A percentile compares a stretch with the other conserved stretches of the same genome.
These are phyloP conservation scores for Trypanosoma congolense DNA, from an alignment of 208 protist species.

Conservation along the genomic window DNA sequence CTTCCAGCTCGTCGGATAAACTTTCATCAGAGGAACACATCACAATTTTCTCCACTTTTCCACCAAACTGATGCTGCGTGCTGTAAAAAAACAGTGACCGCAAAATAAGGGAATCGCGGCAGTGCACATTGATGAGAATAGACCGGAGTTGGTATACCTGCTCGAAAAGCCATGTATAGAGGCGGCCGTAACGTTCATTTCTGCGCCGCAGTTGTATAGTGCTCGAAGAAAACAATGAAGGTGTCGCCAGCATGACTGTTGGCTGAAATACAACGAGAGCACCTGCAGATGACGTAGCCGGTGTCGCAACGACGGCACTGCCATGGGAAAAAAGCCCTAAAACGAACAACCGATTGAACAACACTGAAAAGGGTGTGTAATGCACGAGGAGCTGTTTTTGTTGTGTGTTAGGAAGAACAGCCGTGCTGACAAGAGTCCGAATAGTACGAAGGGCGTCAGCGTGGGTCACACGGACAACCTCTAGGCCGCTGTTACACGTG, in stretches of 20 bases:
- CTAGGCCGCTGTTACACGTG: constrained; percentile 18
- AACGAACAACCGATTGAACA: constrained; percentile 74
- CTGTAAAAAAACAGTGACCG: constrained; percentile 77
- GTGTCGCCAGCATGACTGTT: constrained; percentile 62
- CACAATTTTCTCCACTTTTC: constrained; percentile 62
- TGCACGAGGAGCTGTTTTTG: constrained; percentile 64
- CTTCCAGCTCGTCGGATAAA: constrained; percentile 56
- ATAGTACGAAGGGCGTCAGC: constrained; percentile 61
- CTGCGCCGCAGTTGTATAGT: constrained; percentile 51
- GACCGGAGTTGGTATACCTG: constrained; percentile 64
- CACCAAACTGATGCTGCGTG: constrained; percentile 65
- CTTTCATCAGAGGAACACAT: constrained; percentile 67
- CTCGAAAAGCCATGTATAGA: constrained; percentile 73
- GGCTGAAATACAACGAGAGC: constrained; percentile 57
- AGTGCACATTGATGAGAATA: constrained; percentile 70
- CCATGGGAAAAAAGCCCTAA: constrained; percentile 68
- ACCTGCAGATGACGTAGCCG: constrained; percentile 38
- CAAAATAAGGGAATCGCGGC: constrained; percentile 60
- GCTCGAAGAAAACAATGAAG: constrained; percentile 74
- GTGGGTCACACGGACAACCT: constrained; percentile 59
- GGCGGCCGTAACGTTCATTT: constrained; percentile 42
- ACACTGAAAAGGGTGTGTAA: constrained; percentile 60
- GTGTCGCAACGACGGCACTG: constrained; percentile 55
- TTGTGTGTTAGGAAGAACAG: constrained; percentile 56
- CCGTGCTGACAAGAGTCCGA: constrained; percentile 45